Percentiles rank a stretch among this genome's conserved stretches.
Evolutionary conservation across 2,329 filamentous ascomycete genomes (phyloP).

Genomic region (Triangularia setosa): DNA sequence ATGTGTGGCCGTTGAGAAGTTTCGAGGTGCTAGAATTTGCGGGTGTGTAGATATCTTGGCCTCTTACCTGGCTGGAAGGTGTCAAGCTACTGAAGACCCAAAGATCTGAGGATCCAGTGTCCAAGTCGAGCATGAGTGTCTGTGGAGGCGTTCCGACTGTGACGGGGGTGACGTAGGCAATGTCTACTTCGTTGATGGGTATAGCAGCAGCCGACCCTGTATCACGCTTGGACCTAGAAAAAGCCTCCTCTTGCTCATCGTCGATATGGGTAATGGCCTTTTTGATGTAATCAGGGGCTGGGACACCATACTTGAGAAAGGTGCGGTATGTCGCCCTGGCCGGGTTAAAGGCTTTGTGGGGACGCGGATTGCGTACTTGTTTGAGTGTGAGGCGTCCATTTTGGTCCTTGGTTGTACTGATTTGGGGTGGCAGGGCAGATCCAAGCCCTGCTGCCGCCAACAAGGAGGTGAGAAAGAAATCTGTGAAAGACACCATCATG

Average conservation of each 20-base stretch:
- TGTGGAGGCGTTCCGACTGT: conserved; percentile 34
- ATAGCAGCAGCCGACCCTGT: conserved; percentile 30
- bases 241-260: conserved; percentile 1
- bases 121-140: conserved; percentile 27
- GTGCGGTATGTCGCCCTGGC: conserved; percentile 34
- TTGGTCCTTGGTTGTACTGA: conserved; percentile 19
- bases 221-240: conserved; percentile 9
- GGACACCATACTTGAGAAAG: conserved; percentile 38
- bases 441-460: conserved; percentile 19
- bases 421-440: conserved; percentile 24
- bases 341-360: conserved; percentile 30
- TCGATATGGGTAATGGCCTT: conserved; percentile 29
- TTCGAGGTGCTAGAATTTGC: conserved; percentile 37
- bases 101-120: conserved; percentile 31
- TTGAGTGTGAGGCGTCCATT: conserved; percentile 28
- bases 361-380: conserved; percentile 32
- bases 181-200: conserved; percentile 30
- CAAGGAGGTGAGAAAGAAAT: conserved; percentile 17
- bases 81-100: conserved; percentile 44
- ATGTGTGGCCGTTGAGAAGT: conserved; percentile 36
- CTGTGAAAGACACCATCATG: conserved; percentile 20
- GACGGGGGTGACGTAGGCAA: conserved; percentile 37
- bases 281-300: conserved; percentile 32
- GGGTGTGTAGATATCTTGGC: conserved; percentile 40
- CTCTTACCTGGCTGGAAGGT: conserved; percentile 33